Evolutionary conservation across 495 filamentous ascomycete genomes (phyloP).

Genomic region (Aspergillus ellipticus): DNA sequence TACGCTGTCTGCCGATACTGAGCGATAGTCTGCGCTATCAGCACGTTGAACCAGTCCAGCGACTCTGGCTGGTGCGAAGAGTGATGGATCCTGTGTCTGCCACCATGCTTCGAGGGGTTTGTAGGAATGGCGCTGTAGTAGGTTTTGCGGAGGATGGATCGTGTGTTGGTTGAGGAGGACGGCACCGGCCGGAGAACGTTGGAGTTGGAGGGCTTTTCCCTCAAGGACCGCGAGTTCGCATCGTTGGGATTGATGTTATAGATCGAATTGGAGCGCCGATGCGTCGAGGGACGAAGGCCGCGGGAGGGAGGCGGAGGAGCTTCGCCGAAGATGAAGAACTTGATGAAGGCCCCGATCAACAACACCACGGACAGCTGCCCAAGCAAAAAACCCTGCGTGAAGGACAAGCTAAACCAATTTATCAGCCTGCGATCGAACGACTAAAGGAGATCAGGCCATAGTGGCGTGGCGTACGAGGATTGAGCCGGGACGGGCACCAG

Average conservation of each 20-base stretch:
- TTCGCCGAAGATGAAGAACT: slow-evolving; percentile 99
- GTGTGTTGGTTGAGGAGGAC: slow-evolving; percentile 63
- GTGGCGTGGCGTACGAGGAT: slow-evolving; percentile 47
- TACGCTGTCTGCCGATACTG: slow-evolving; percentile 88
- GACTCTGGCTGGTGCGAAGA: slow-evolving; percentile 94
- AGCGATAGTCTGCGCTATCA: slow-evolving; percentile 94
- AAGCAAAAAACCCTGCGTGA: slow-evolving; percentile 87
- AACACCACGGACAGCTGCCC: slow-evolving; percentile 90
- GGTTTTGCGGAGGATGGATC: slow-evolving; percentile 90
- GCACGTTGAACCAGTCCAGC: slow-evolving; percentile 99
- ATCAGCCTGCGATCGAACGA: slow-evolving; percentile 8
- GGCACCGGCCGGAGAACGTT: slow-evolving; percentile 63
- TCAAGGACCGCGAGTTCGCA: slow-evolving; percentile 44
- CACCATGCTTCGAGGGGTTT: slow-evolving; percentile 44
- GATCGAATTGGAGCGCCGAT: slow-evolving; percentile 60
- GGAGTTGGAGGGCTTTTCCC: slow-evolving; percentile 71
- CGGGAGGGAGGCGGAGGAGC: slow-evolving; percentile 76
- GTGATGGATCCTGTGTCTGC: slow-evolving; percentile 44
- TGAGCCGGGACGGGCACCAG: slow-evolving; percentile 34
- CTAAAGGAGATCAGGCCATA: background rate
- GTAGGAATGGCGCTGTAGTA: slow-evolving; percentile 84
- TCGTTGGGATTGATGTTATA: slow-evolving; percentile 36
- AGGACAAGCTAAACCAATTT: slow-evolving; percentile 60
- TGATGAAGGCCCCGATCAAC: slow-evolving; percentile 90
- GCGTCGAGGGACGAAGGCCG: slow-evolving; percentile 60